Evolutionary conservation across 371 early-diverging fungal species (phyloP).

Genomic region (Saksenaea vasiformis): DNA sequence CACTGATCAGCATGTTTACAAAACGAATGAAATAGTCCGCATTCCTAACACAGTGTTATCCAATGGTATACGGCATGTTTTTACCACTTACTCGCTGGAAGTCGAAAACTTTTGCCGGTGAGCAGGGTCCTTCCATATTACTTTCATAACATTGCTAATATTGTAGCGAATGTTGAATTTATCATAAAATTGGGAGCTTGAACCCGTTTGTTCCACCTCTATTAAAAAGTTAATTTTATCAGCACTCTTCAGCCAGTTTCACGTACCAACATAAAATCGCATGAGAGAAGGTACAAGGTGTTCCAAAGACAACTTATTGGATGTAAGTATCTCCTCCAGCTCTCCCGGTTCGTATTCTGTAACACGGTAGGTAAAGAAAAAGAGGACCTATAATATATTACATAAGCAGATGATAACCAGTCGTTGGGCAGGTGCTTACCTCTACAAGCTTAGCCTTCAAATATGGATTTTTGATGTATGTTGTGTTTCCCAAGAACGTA

Average conservation of each 20-base stretch:
- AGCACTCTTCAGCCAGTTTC: background rate
- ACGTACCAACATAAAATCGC: slow-evolving; percentile 85
- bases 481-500: slow-evolving; percentile 74
- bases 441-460: slow-evolving; percentile 93
- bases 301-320: slow-evolving; percentile 72
- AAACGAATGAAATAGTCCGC: slow-evolving; percentile 85
- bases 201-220: slow-evolving; percentile 95
- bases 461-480: slow-evolving; percentile 91
- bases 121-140: slow-evolving; percentile 77
- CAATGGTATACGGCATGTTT: background rate
- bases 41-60: slow-evolving; percentile 28
- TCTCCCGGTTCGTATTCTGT: slow-evolving; percentile 56
- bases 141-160: slow-evolving; percentile 91
- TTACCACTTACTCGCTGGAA: slow-evolving; percentile 57
- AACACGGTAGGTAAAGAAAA: slow-evolving; percentile 69
- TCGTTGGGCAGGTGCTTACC: slow-evolving; percentile 33
- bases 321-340: slow-evolving; percentile 67
- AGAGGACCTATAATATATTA: slow-evolving; percentile 59
- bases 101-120: slow-evolving; percentile 60
- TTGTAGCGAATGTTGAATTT: slow-evolving; percentile 97
- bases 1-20: slow-evolving; percentile 94
- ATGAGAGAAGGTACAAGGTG: slow-evolving; percentile 82
- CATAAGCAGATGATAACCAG: background rate
- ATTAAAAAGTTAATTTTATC: background rate
- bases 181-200: slow-evolving; percentile 93